Conservation (phyloP, 306 rosid genomes). For the Quercus berberidifolia region DNA sequence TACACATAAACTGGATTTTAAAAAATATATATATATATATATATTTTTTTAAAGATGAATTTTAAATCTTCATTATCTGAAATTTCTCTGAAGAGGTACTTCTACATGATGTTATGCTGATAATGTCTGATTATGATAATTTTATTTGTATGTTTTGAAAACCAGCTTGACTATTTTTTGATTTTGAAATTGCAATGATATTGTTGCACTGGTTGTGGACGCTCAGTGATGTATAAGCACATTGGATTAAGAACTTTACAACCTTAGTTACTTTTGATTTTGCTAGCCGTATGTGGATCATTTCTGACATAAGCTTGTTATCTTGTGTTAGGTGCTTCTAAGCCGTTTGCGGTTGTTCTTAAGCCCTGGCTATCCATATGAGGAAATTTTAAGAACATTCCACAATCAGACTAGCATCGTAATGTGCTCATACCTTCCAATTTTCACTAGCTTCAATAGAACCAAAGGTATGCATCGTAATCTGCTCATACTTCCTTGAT, state of each 20-base stretch:
- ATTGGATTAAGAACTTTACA: not conserved
- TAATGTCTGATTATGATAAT: not conserved
- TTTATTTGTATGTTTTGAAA: not conserved
- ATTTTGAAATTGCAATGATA: not conserved
- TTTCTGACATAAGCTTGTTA: constrained; percentile 8
- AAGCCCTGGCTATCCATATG: constrained; percentile 99
- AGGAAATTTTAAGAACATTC: constrained; percentile 86
- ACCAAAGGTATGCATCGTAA: constrained; percentile 61
- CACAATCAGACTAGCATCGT: constrained; percentile 93
- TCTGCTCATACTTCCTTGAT: not conserved
- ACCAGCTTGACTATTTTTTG: not conserved
- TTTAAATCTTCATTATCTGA: no score
- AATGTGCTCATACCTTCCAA: constrained; percentile 96
- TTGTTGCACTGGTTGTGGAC: not conserved
- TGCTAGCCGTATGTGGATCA: not conserved
- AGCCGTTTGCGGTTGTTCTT: constrained; percentile 95
- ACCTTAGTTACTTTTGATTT: not conserved
- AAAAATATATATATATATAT: no score
- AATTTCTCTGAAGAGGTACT: not conserved
- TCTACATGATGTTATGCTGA: not conserved
- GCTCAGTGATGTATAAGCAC: not conserved
- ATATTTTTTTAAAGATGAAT: no score
- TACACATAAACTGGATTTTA: no score
- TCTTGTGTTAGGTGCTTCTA: constrained; percentile 72
- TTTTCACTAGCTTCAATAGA: constrained; percentile 84